Conservation (phyloP, 805 yeast genomes). For the Tetrapisispora taiwanensis region DNA sequence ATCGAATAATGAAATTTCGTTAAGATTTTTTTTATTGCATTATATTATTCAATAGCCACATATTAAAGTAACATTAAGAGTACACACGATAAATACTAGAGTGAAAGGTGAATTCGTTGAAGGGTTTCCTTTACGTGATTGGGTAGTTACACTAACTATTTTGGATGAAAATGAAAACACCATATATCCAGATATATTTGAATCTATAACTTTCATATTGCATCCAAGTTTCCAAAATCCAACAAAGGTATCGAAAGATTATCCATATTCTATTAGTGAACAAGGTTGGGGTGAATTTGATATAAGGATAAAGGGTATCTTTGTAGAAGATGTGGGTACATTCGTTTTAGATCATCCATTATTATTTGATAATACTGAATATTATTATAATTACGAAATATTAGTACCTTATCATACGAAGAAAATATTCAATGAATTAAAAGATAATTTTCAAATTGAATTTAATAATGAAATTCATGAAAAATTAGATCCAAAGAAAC, state of each 20-base stretch:
- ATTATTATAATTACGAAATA: conserved; percentile 64
- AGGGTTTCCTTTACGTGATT: conserved; percentile 81
- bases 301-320: conserved; percentile 60
- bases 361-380: conserved; percentile 64
- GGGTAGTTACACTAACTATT: conserved; percentile 69
- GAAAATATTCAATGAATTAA: conserved; percentile 50
- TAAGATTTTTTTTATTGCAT: too few relatives aligned
- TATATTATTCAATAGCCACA: too few relatives aligned
- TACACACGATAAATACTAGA: conserved; percentile 73
- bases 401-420: conserved; percentile 65
- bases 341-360: conserved; percentile 73
- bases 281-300: conserved; percentile 98
- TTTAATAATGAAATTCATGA: not conserved
- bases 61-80: conserved; percentile 69
- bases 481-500: not conserved
- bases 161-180: conserved; percentile 71
- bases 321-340: conserved; percentile 75
- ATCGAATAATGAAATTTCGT: not conserved
- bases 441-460: conserved; percentile 46
- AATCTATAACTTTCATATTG: conserved; percentile 75
- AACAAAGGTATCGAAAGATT: conserved; percentile 54
- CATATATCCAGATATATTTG: conserved; percentile 71
- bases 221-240: conserved; percentile 93
- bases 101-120: conserved; percentile 43
- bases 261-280: conserved; percentile 79